Conservation (phyloP, 805 yeast species). For the Saccharomycopsis babjevae region DNA sequence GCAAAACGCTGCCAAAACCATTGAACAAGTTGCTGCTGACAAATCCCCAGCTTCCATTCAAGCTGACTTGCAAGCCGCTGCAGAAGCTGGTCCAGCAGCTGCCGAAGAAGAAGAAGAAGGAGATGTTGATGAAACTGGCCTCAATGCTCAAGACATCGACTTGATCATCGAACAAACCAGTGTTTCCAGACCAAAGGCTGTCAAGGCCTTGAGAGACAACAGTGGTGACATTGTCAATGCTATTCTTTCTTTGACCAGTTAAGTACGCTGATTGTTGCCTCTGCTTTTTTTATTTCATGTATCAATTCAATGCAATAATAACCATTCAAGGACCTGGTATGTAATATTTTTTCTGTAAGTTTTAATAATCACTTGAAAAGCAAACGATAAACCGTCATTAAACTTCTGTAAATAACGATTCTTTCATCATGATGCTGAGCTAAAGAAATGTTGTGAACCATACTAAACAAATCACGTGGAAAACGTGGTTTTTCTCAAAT, state of each 20-base stretch:
- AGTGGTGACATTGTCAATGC: slow-evolving; percentile 94
- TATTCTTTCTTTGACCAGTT: slow-evolving; percentile 53
- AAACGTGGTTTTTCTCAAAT: no score
- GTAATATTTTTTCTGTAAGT: no score
- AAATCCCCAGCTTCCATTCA: slow-evolving; percentile 58
- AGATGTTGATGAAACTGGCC: slow-evolving; percentile 77
- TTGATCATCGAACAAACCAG: slow-evolving; percentile 87
- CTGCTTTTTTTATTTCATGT: no score
- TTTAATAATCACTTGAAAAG: no score
- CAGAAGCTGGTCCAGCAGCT: slow-evolving; percentile 36
- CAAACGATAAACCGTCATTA: no score
- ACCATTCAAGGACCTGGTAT: no score
- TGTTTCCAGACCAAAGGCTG: slow-evolving; percentile 83
- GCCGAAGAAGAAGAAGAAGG: slow-evolving; percentile 53
- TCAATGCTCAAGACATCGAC: slow-evolving; percentile 72
- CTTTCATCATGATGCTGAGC: no score
- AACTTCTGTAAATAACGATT: no score
- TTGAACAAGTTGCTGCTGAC: slow-evolving; percentile 40
- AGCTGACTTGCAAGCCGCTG: slow-evolving; percentile 68
- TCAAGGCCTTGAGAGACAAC: slow-evolving; percentile 79
- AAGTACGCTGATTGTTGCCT: background rate
- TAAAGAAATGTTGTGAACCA: no score
- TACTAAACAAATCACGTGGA: no score
- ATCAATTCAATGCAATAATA: no score
- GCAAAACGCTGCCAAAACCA: slow-evolving; percentile 37